Conservation (phyloP, 1,139 yeast species). For the Pneumocystis carinii region DNA sequence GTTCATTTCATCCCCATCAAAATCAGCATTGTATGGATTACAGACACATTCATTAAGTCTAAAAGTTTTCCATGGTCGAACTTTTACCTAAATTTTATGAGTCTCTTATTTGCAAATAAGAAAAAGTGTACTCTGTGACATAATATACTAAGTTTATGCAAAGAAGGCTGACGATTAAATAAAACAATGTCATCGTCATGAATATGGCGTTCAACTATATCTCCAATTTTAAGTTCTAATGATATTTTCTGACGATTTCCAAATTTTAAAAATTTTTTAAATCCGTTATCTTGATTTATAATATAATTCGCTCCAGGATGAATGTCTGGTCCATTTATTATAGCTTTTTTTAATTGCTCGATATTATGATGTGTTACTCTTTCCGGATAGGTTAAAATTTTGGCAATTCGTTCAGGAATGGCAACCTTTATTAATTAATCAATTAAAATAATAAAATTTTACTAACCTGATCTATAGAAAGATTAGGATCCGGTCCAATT, state of each 20-base stretch:
- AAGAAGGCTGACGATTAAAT: constrained; percentile 94
- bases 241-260: constrained; percentile 78
- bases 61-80: constrained; percentile 97
- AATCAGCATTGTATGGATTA: constrained; percentile 98
- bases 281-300: constrained; percentile 64
- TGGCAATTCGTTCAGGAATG: constrained; percentile 93
- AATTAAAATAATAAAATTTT: background rate
- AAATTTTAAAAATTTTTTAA: constrained; percentile 75
- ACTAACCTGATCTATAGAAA: constrained; percentile 46
- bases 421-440: constrained; percentile 51
- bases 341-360: constrained; percentile 54
- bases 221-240: constrained; percentile 64
- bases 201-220: constrained; percentile 90
- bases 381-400: constrained; percentile 90
- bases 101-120: background rate
- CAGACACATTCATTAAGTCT: constrained; percentile 97
- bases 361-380: constrained; percentile 79
- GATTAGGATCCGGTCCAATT: constrained; percentile 95
- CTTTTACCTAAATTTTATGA: constrained; percentile 48
- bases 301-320: constrained; percentile 97
- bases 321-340: constrained; percentile 68
- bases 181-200: constrained; percentile 94
- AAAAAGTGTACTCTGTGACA: constrained; percentile 38
- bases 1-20: constrained; percentile 99
- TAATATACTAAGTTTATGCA: constrained; percentile 84